phyloP scores from a whole-genome alignment of 345 rosid species.

The Heritiera littoralis region DNA sequence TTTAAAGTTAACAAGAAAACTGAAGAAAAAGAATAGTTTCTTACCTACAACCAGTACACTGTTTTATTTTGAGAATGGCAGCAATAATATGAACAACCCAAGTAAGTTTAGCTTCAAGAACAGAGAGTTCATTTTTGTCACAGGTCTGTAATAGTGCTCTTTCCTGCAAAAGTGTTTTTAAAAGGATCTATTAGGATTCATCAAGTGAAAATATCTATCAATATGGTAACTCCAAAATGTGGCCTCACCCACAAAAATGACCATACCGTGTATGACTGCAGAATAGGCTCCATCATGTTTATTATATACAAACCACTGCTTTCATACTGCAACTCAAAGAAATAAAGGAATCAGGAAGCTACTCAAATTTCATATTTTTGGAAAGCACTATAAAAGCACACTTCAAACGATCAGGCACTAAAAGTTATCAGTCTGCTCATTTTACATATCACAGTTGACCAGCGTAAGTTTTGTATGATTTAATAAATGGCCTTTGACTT shows the following conservation, averaged over 20 bases:
- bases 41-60: constrained; percentile 90
- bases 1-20: not conserved
- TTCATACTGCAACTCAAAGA: constrained; percentile 68
- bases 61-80: constrained; percentile 64
- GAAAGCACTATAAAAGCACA: constrained; percentile 2
- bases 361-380: not conserved
- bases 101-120: constrained; percentile 91
- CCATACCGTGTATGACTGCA: constrained; percentile 88
- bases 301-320: constrained; percentile 82
- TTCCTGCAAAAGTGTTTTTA: constrained; percentile 54
- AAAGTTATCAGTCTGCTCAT: not conserved
- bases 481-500: not conserved
- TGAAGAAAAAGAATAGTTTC: not conserved
- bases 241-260: constrained; percentile 20
- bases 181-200: not conserved
- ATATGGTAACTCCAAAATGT: constrained; percentile 11
- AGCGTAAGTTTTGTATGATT: not conserved
- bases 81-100: constrained; percentile 70
- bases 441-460: not conserved
- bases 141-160: constrained; percentile 59
- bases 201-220: constrained; percentile 21
- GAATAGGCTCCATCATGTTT: constrained; percentile 27
- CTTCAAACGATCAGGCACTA: constrained; percentile 4
- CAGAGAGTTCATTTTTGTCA: constrained; percentile 70
- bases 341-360: constrained; percentile 12